Conservation (phyloP, 768 basidiomycete genomes). For the Ramaria rubella region DNA sequence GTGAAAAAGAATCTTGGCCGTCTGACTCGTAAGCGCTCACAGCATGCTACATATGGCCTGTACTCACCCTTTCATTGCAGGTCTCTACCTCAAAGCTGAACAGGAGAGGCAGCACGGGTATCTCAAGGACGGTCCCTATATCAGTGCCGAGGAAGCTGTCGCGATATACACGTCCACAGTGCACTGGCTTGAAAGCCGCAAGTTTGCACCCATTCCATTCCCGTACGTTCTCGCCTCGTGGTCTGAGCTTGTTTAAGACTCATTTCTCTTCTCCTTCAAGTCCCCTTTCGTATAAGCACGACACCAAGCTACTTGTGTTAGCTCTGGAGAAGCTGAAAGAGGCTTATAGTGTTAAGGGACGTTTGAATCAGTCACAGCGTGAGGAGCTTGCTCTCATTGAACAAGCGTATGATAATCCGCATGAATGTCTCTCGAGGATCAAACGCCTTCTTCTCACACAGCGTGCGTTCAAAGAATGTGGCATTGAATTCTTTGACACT, state of each 20-base stretch:
- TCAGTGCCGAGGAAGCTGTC: conserved; percentile 97
- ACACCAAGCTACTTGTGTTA: conserved; percentile 93
- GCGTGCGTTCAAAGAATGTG: conserved; percentile 96
- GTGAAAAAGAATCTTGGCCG: conserved; percentile 99
- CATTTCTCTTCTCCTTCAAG: conserved; percentile 30
- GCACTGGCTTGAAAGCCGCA: conserved; percentile 97
- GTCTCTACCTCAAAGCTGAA: conserved; percentile 95
- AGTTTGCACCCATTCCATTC: conserved; percentile 98
- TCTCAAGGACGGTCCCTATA: conserved; percentile 98
- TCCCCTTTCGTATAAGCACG: conserved; percentile 97
- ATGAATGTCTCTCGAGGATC: conserved; percentile 97
- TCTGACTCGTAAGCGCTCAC: conserved; percentile 65
- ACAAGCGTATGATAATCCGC: conserved; percentile 98
- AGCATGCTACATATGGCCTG: neutral
- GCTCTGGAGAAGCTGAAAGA: conserved; percentile 98
- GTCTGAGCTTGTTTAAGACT: neutral
- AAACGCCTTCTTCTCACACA: conserved; percentile 95
- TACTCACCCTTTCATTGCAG: conserved; percentile 27
- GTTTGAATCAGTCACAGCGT: conserved; percentile 95
- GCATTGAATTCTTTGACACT: conserved; percentile 95
- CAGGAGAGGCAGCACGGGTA: conserved; percentile 98
- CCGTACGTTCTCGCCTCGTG: conserved; percentile 45
- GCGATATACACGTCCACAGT: conserved; percentile 98
- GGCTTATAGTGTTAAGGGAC: conserved; percentile 96
- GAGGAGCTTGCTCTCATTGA: conserved; percentile 98